Percentiles rank a stretch among this genome's conserved stretches.
Evolutionary conservation across 2,329 filamentous ascomycete species (phyloP).

Genomic region (Colletotrichum sp.): DNA sequence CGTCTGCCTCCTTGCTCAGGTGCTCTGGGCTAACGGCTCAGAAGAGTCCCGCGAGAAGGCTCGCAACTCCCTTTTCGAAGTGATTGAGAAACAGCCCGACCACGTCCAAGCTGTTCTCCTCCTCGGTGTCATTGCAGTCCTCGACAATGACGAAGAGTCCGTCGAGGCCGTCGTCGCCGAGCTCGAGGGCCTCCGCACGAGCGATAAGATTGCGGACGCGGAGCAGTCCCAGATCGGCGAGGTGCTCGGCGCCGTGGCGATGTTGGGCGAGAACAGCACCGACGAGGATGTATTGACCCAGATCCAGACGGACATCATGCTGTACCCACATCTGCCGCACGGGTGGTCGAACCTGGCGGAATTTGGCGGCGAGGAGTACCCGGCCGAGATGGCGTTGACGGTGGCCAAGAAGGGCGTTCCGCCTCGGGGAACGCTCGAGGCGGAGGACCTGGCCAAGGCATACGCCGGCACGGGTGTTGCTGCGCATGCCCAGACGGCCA

Average conservation of each 20-base stretch:
- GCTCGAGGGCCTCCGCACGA: conserved; percentile 74
- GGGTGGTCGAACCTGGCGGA: conserved; percentile 82
- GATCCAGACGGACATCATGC: conserved; percentile 78
- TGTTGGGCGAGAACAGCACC: conserved; percentile 54
- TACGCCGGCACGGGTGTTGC: conserved; percentile 76
- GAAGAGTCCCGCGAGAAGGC: conserved; percentile 77
- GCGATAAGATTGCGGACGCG: conserved; percentile 63
- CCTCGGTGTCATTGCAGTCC: conserved; percentile 81
- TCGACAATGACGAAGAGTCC: conserved; percentile 81
- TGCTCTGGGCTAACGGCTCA: conserved; percentile 89
- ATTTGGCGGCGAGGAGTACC: conserved; percentile 55
- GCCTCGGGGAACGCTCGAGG: conserved; percentile 71
- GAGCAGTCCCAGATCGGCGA: conserved; percentile 76
- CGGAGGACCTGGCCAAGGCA: conserved; percentile 73
- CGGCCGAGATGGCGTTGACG: conserved; percentile 79
- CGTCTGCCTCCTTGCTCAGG: conserved; percentile 85
- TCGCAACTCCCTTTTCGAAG: conserved; percentile 78
- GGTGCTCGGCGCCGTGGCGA: conserved; percentile 77
- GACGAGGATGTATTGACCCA: conserved; percentile 64
- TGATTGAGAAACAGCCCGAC: conserved; percentile 74
- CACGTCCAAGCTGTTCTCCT: conserved; percentile 83
- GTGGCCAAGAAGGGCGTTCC: conserved; percentile 79
- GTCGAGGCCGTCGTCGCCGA: conserved; percentile 82
- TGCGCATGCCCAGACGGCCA: conserved; percentile 77
- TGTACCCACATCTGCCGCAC: conserved; percentile 78